Conservation (phyloP, 306 rosid species). For the Rosa multiflora region DNA sequence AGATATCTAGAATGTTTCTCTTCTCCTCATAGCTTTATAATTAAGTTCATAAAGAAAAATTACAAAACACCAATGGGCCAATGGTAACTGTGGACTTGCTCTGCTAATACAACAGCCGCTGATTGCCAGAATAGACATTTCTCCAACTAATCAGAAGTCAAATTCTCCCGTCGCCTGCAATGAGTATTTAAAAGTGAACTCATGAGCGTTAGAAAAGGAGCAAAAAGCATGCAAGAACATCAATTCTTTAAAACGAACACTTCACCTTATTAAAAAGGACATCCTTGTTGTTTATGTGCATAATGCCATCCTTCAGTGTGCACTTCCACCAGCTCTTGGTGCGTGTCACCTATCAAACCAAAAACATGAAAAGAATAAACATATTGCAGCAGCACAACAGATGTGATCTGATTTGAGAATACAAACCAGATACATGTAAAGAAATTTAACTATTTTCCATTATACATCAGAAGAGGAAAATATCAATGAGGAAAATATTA, state of each 20-base stretch:
- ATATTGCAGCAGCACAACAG: not conserved
- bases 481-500: not conserved
- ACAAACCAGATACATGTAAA: not conserved
- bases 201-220: conserved; percentile 10
- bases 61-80: conserved; percentile 34
- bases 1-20: conserved; percentile 43
- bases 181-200: conserved; percentile 17
- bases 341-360: conserved; percentile 73
- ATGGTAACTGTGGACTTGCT: conserved; percentile 38
- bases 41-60: conserved; percentile 47
- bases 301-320: conserved; percentile 93
- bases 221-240: conserved; percentile 13
- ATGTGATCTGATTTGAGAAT: not conserved
- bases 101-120: conserved; percentile 29
- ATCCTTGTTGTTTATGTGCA: conserved; percentile 94
- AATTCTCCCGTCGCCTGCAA: conserved; percentile 97
- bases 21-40: conserved; percentile 52
- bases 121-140: conserved; percentile 20
- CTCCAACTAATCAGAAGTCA: conserved; percentile 72
- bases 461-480: not conserved
- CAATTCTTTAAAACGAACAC: conserved; percentile 15
- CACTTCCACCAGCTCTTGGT: conserved; percentile 99
- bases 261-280: conserved; percentile 91
- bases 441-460: not conserved
- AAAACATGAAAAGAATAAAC: conserved; percentile 16